Conservation (phyloP, 1,284 basidiomycete genomes). For the Leccinum huronense region DNA sequence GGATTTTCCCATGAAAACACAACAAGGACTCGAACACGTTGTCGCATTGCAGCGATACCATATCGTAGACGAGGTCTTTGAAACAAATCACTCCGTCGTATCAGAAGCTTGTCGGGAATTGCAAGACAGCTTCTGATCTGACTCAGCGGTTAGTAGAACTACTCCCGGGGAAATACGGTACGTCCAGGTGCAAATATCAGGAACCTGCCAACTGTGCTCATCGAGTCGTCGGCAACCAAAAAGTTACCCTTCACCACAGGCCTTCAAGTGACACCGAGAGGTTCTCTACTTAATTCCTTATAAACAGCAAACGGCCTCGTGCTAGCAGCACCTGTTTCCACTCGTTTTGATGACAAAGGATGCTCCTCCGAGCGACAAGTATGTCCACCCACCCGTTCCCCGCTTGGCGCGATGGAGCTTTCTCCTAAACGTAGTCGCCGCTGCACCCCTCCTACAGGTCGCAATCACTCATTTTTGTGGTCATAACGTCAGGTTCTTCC, state of each 20-base stretch:
- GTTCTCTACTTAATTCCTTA: neutral
- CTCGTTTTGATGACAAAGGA: neutral
- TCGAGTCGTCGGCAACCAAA: neutral
- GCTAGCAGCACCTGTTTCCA: neutral
- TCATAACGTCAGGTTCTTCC: neutral
- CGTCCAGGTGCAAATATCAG: neutral
- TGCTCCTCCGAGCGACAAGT: neutral
- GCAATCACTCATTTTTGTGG: neutral
- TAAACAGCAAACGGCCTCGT: neutral
- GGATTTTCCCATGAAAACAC: neutral
- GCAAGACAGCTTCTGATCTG: neutral
- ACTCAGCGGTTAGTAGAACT: neutral
- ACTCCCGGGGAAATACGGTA: neutral
- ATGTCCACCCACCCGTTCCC: slow-evolving; percentile 7
- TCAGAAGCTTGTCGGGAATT: neutral
- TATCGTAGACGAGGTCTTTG: neutral
- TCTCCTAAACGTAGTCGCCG: slow-evolving; percentile 15
- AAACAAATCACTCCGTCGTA: neutral
- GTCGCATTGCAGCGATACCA: neutral
- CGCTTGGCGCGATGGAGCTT: slow-evolving; percentile 24
- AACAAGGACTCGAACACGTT: neutral
- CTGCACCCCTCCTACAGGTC: slow-evolving; percentile 18
- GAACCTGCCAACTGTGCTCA: neutral
- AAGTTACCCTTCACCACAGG: neutral
- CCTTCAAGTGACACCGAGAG: neutral